Base-by-base conservation (phyloP, 2,329 filamentous ascomycete genomes). In the Pestalotiopsis sp. region DNA sequence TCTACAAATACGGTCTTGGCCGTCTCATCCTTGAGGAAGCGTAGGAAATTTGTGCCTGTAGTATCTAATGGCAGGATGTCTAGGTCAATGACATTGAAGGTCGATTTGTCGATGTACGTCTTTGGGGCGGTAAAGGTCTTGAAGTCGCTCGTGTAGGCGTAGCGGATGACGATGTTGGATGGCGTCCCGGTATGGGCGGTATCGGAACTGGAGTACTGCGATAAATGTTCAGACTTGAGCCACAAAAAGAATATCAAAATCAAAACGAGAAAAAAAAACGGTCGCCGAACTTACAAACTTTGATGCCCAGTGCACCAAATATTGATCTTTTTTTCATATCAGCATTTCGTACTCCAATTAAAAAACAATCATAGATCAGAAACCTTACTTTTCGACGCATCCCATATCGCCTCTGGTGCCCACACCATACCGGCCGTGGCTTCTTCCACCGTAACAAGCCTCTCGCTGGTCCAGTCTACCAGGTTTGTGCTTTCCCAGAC, bases 391-490 rank as follows among this genome's bases (percentile, higher is more conserved):
- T 83, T 82, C 1, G 77, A 75, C 0, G 80, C 77, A 70, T 88
- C 85, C 82, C 83, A 88, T 65, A 88, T 83, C 0, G 86, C 86
- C 64, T 85, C 84, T 0, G 87, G 87, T 0, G 86, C 87, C 87
- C 87, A 89, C 0, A 87, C 85, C 86, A 88, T 88, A 3, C 86
- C 87, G 0, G 85, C 87, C 3, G 81, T 84, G n/a, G 76, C 75
- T 68, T 86, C 82, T 71, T 88, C 86, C 12, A 88, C 86, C 0
- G 75, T 77, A 0, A 86, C 81, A 2, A 88, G 78, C 5, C 84
- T 77, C 73, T 87, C 85, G 13, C 77, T 77, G 12, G 72, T 79
- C 83, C 85, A 88, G 69, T 82, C 85, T 6, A 86, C 74, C 3
- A 88, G 75, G 66, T 88, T 84, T 0, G 80, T 84, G 70, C 80